Evolutionary conservation across 108 stramenopile species (phyloP).

Genomic region (Nannochloropsis granulata): DNA sequence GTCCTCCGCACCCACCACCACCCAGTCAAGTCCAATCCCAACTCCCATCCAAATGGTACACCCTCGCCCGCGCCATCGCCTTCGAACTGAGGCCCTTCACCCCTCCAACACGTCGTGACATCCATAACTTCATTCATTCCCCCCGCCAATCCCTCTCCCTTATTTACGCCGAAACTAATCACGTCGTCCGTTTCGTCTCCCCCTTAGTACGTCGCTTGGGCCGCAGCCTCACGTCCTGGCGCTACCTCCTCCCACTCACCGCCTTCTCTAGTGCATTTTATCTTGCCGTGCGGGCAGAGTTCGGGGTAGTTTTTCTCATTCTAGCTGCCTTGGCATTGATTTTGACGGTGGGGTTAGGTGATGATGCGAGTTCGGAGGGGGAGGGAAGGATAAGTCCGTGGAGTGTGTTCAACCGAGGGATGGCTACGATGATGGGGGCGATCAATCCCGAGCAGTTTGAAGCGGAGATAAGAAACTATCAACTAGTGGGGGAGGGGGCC

Average conservation of each 20-base stretch:
- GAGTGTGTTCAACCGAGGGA: neutral
- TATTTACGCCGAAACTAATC: neutral
- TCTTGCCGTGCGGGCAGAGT: neutral
- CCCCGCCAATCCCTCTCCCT: neutral
- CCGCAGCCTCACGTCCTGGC: neutral
- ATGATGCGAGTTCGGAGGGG: neutral
- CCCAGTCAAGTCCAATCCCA: no score
- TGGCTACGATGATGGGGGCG: neutral
- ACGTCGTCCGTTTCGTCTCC: neutral
- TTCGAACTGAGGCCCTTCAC: neutral
- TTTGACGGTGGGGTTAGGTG: neutral
- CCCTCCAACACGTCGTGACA: neutral
- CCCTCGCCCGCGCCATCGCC: neutral
- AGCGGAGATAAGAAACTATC: neutral
- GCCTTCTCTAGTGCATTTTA: neutral
- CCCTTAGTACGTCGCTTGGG: neutral
- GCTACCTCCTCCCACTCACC: neutral
- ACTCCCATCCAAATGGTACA: neutral
- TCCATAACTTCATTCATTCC: neutral
- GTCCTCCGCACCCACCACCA: no score
- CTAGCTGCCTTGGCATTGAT: neutral
- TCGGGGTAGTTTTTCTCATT: neutral
- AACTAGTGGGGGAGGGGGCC: neutral
- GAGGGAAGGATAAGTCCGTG: neutral
- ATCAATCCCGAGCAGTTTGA: neutral